Conservation (phyloP, 164 flowering plant species). For the Nymphaea thermarum region DNA sequence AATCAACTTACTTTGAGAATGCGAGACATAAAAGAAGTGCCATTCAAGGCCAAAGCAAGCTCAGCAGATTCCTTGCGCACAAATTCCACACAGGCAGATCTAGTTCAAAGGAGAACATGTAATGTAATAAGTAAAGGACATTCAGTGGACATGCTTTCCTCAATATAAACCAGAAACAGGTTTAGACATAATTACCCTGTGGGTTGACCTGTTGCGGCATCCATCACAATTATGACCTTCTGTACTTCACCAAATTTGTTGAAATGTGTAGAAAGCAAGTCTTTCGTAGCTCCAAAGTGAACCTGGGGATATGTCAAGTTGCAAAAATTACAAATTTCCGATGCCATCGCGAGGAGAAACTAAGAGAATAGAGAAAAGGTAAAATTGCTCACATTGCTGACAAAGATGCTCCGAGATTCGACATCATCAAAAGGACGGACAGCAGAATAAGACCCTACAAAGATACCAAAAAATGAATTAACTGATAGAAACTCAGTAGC, state of each 20-base stretch:
- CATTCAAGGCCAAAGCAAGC: conserved; percentile 70
- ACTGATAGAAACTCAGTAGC: background rate
- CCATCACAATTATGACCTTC: conserved; percentile 70
- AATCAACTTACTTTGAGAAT: conserved; percentile 58
- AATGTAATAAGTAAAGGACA: background rate
- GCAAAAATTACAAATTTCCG: background rate
- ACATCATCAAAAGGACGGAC: conserved; percentile 64
- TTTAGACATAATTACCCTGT: conserved; percentile 42
- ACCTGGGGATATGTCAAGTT: conserved; percentile 40
- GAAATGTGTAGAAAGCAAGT: conserved; percentile 80
- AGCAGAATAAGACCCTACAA: conserved; percentile 43
- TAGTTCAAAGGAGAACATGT: conserved; percentile 15
- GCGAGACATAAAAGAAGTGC: conserved; percentile 94
- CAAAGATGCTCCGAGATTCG: conserved; percentile 75
- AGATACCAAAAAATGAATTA: conserved; percentile 5
- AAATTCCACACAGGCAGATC: conserved; percentile 88
- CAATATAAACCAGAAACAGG: conserved; percentile 1
- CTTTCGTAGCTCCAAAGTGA: conserved; percentile 96
- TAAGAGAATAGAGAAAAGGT: background rate
- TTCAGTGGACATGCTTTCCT: background rate
- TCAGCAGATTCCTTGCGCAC: conserved; percentile 78
- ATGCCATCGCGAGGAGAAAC: background rate
- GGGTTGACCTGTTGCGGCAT: conserved; percentile 85
- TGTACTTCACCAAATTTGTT: conserved; percentile 89
- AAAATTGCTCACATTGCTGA: conserved; percentile 55